Evolutionary conservation across 768 basidiomycete species (phyloP).

Genomic region (Lactarius evosmus): DNA sequence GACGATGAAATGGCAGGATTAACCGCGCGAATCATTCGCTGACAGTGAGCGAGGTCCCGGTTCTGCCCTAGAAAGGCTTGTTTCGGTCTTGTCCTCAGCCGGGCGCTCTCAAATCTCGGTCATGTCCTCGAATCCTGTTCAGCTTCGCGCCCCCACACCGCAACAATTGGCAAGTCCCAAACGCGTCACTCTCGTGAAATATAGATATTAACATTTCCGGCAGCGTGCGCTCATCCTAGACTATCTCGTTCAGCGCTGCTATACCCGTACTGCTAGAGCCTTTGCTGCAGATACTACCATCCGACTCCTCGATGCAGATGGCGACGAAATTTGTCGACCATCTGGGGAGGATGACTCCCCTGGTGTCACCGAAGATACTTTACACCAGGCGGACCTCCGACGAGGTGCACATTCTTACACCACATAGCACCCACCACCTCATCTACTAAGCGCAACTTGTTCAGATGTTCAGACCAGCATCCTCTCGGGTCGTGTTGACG

Average conservation of each 20-base stretch:
- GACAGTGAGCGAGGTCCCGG: neutral
- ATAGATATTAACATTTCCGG: slow-evolving; percentile 14
- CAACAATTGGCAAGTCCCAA: slow-evolving; percentile 20
- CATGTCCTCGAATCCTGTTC: slow-evolving; percentile 13
- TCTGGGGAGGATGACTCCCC: slow-evolving; percentile 29
- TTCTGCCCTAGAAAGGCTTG: too few relatives aligned
- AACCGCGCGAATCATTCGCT: neutral
- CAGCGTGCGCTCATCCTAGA: slow-evolving; percentile 71
- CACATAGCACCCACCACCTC: neutral
- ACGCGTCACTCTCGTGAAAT: neutral
- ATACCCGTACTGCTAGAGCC: slow-evolving; percentile 64
- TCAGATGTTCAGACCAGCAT: slow-evolving; percentile 69
- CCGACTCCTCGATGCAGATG: slow-evolving; percentile 63
- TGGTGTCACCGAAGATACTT: slow-evolving; percentile 22
- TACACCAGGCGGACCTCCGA: slow-evolving; percentile 21
- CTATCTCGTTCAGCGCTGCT: slow-evolving; percentile 73
- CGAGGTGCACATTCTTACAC: slow-evolving; percentile 11
- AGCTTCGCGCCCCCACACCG: neutral
- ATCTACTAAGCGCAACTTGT: neutral
- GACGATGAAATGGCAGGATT: slow-evolving; percentile 7
- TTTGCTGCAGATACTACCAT: slow-evolving; percentile 63
- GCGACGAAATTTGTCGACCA: slow-evolving; percentile 53
- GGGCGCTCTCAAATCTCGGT: neutral
- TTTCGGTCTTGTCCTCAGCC: neutral
- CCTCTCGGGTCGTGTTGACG: slow-evolving; percentile 70